Base-by-base conservation (phyloP, 2,329 filamentous ascomycete species). In the Ophiocordyceps unilateralis region DNA sequence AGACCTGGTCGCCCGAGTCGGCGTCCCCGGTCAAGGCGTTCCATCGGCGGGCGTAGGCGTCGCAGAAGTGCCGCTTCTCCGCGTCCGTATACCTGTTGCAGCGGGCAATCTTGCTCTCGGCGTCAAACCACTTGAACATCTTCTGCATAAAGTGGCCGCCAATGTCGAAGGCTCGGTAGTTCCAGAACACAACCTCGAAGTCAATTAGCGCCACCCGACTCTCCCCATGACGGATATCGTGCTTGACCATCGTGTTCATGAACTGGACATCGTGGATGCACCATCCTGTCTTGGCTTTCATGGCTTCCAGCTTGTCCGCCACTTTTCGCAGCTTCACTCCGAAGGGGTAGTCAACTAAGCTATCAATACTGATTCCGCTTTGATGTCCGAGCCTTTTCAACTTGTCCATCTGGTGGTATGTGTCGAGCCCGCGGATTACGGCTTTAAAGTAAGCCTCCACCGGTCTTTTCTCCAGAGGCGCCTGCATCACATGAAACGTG, bases 61-160 rank as follows among this genome's bases (percentile, higher is more conserved):
- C 40, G 43, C 49, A 49, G 24, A 50, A 50, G 34, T 49, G 46
- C n/a, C 41, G 41, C 44, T 49, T 48, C 46, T 49, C 49, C 2
- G 43, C 41, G 2, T 47, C 45, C 1, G 37, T 42, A 23, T 47
- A 49, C 17, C 34, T 23, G 10, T 47, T 30, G 39, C 49, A 50
- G 42, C 37, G 9, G 6, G 45, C 46, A 19, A 50, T 45, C 32
- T 45, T 46, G 43, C 22, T 47, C 22, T 41, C 28, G 9, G 41
- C 41, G 41, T 49, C 47, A 40, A 46, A 48, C 49, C 47, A 50
- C 39, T 46, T 48, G 44, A 50, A 49, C 40, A 49, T 5, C 37
- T 49, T 49, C 23, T 50, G 49, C 46, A 50, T 48, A 32, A 45
- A 50, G 43, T 50, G 49, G 8, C 47, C 48, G 19, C 49, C 46